Evolutionary conservation across 2,329 filamentous ascomycete species (phyloP), one percentile per base, ranked within the genome.

Genomic region (Lachnellula suecica): DNA sequence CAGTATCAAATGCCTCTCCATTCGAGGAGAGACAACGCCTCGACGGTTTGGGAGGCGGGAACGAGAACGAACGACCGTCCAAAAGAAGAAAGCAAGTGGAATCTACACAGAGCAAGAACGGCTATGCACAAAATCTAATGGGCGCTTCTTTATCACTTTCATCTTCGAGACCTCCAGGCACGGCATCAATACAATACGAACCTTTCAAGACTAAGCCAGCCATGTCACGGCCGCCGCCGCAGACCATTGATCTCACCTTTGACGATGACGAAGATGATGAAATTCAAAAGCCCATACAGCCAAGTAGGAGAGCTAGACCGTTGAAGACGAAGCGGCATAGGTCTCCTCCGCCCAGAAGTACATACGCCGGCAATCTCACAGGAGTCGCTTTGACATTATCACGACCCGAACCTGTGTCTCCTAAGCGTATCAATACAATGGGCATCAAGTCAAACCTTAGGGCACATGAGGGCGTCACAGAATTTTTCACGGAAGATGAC

Each of bases 1-100:
- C 74, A 2, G 64, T 85, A 3, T 78, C 82, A 0, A 70, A 65
- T 7, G 77, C 78, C 47, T 89, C 87, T 1, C 87, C 88, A 0
- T 90, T 83, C 56, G 87, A 91, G 58, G 72, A 81, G 49, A 72
- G 78, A 34, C 74, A 77, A 63, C 44, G 61, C 41, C 31, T 63
- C 65, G 31, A 25, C 20, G 51, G 44, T 57, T 54, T 49, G 40
- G 29, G 27, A 10, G 40, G 38, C 35, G 52, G 43, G 20, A 54
- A 57, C 23, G 57, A 61, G 38, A 57, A 52, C 20, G 64, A 74
- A 52, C 66, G 59, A 51, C 59, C 74, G 13, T 35, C 66, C 2
- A 80, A 79, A 63, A 70, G 74, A 51, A 68, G 70, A 44, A 76
- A 67, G 54, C 63, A 62, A 47, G 70, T 73, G 4, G 52, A 66